A percentile compares a stretch with the other conserved stretches of the same genome.
Evolutionary conservation across 768 basidiomycete genomes (phyloP).

Genomic region (Ephemerocybe angulata): DNA sequence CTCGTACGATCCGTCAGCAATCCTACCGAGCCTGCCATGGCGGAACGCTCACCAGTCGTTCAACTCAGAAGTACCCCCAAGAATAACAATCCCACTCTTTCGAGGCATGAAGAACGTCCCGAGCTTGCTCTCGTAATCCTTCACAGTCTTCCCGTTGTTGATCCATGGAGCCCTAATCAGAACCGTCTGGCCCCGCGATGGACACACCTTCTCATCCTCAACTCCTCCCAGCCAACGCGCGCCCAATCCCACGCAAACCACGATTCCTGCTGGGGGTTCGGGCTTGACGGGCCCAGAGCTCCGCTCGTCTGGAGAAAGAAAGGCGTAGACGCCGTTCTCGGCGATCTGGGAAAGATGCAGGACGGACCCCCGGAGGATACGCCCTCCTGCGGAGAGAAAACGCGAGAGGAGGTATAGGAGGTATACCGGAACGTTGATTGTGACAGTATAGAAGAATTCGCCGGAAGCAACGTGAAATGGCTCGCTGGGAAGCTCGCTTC

Average conservation of each 20-base stretch:
- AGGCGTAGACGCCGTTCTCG: conserved; percentile 50
- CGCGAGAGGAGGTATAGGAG: conserved; percentile 64
- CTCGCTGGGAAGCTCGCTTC: too few relatives aligned
- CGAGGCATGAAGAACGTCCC: conserved; percentile 67
- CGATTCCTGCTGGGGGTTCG: conserved; percentile 50
- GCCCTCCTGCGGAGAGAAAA: conserved; percentile 66
- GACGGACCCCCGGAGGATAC: conserved; percentile 51
- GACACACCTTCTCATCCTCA: conserved; percentile 79
- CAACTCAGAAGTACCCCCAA: conserved; percentile 55
- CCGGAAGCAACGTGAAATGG: conserved; percentile 41
- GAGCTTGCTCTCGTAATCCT: conserved; percentile 31
- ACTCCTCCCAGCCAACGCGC: conserved; percentile 75
- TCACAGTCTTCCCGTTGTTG: conserved; percentile 51
- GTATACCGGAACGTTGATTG: conserved; percentile 69
- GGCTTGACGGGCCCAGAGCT: too few relatives aligned
- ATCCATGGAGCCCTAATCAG: conserved; percentile 68
- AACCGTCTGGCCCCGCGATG: conserved; percentile 86
- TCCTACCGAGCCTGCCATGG: too few relatives aligned
- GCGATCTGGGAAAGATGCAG: conserved; percentile 71
- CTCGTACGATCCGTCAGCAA: too few relatives aligned
- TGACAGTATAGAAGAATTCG: conserved; percentile 59
- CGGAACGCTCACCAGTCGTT: too few relatives aligned
- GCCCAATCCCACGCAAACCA: conserved; percentile 73
- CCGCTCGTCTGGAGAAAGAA: conserved; percentile 21
- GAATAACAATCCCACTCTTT: conserved; percentile 53